Evolutionary conservation across 2,329 filamentous ascomycete genomes (phyloP), one percentile per base, ranked within the genome.

Genomic region (Curvularia lunata): DNA sequence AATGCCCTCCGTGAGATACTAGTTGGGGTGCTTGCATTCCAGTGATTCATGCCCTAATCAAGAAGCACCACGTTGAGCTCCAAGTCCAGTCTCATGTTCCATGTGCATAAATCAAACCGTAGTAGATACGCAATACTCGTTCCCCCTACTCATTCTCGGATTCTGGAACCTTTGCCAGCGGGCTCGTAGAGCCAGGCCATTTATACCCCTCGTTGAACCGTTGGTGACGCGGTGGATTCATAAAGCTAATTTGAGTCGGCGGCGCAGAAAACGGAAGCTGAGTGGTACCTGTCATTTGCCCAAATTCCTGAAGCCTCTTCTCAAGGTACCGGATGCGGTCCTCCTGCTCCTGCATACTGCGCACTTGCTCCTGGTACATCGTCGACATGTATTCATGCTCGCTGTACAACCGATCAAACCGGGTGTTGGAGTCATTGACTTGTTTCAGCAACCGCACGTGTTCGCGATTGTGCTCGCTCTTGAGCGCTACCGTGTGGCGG

Each of bases 301-400:
- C 54, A 7, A 52, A 56, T 48, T 76, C 72, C 34, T 64, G 58
- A 1, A 75, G 50, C 57, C 64, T 72, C 12, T 52, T 56, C 30
- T 75, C 64, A 18, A 77, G 66, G 10, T 75, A 72, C 3, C 54
- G 46, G 47, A 76, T 72, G 19, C 68, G 70, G n/a, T 61, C 58
- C 21, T 69, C 66, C 41, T 66, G 69, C 56, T 74, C 72, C 28
- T 66, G 54, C 21, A 48, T 54, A 32, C 25, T 28, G 43, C 52
- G 65, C 40, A 62, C 59, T 25, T 66, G 58, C 25, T 66, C 59
- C 30, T 63, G 65, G 12, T 60, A 66, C 43, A 56, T 51, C 16
- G 32, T 34, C 4, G 46, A 50, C n/a, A 66, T 58, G 41, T 56
- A 63, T 7, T 67, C 54, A 40, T 66, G 58, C 28, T 66, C 63